phyloP scores from a whole-genome alignment of 2,329 filamentous ascomycete genomes.

The Colletotrichum neosansevieriae region DNA sequence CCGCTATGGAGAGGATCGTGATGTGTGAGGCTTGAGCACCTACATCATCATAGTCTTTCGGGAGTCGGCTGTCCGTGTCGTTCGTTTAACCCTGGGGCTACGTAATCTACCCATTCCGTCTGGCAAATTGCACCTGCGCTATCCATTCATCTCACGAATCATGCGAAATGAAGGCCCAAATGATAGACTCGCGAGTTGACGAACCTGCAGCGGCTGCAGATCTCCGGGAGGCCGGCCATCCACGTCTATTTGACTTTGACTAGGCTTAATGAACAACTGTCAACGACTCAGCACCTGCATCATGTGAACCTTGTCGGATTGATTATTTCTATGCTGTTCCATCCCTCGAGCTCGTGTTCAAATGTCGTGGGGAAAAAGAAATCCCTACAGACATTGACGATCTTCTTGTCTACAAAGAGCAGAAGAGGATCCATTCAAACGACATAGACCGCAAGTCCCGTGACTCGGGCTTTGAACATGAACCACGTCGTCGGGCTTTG shows the following conservation, averaged over 20 bases:
- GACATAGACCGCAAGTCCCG: slow-evolving; percentile 17
- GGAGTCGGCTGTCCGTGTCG: slow-evolving; percentile 22
- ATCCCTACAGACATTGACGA: slow-evolving; percentile 8
- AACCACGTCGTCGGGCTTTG: slow-evolving; percentile 29
- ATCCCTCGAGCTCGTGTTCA: slow-evolving; percentile 4
- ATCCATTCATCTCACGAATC: not conserved
- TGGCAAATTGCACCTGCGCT: not conserved
- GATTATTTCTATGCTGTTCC: slow-evolving; percentile 1
- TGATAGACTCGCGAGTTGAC: not conserved
- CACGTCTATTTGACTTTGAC: slow-evolving; percentile 30
- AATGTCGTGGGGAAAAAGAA: not conserved
- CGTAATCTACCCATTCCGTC: slow-evolving; percentile 11
- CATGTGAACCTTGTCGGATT: slow-evolving; percentile 3
- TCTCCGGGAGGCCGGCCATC: slow-evolving; percentile 27
- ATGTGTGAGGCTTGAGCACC: slow-evolving; percentile 9
- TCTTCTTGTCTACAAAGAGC: slow-evolving; percentile 1
- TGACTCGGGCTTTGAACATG: slow-evolving; percentile 30
- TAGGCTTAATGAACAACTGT: slow-evolving; percentile 11
- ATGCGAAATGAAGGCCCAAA: slow-evolving; percentile 30
- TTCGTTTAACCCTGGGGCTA: slow-evolving; percentile 27
- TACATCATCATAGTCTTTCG: slow-evolving; percentile 22
- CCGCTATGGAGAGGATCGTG: slow-evolving; percentile 13
- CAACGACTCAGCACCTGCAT: slow-evolving; percentile 33
- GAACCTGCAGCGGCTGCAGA: slow-evolving; percentile 31
- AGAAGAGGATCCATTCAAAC: slow-evolving; percentile 2